These are phyloP conservation scores for Opeltia flavorubescens DNA, from an alignment of 495 filamentous ascomycete genomes.

Conservation along the genomic window DNA sequence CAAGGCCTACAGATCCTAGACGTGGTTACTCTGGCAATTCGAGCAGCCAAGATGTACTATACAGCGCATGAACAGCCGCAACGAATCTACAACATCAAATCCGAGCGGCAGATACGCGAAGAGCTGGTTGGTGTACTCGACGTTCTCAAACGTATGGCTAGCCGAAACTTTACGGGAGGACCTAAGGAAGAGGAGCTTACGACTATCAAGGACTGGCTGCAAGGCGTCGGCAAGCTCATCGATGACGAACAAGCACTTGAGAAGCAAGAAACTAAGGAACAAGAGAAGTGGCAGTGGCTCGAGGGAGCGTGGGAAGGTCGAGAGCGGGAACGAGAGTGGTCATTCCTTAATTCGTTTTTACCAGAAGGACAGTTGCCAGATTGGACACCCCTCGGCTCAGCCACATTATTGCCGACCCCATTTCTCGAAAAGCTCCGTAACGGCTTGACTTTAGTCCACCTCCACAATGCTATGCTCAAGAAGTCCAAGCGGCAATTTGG, in stretches of 20 bases:
- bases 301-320: slow-evolving; percentile 67
- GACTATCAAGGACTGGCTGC: slow-evolving; percentile 63
- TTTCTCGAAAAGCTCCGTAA: slow-evolving; percentile 63
- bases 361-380: slow-evolving; percentile 44
- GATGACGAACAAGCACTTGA: slow-evolving; percentile 62
- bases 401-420: slow-evolving; percentile 47
- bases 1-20: slow-evolving; percentile 87
- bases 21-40: slow-evolving; percentile 82
- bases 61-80: slow-evolving; percentile 71
- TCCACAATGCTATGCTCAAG: slow-evolving; percentile 78
- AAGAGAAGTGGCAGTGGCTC: slow-evolving; percentile 66
- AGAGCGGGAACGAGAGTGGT: slow-evolving; percentile 61
- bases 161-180: slow-evolving; percentile 74
- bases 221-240: slow-evolving; percentile 58
- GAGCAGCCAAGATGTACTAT: slow-evolving; percentile 90
- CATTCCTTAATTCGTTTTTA: slow-evolving; percentile 56
- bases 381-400: slow-evolving; percentile 48
- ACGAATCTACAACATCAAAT: slow-evolving; percentile 69
- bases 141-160: slow-evolving; percentile 77
- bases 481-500: slow-evolving; percentile 79
- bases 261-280: slow-evolving; percentile 53
- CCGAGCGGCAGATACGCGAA: slow-evolving; percentile 63
- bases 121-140: slow-evolving; percentile 80
- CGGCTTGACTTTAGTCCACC: slow-evolving; percentile 64
- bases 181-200: slow-evolving; percentile 59